phyloP scores from a whole-genome alignment of 176 grass and related monocot species.

The Triticum monococcum region DNA sequence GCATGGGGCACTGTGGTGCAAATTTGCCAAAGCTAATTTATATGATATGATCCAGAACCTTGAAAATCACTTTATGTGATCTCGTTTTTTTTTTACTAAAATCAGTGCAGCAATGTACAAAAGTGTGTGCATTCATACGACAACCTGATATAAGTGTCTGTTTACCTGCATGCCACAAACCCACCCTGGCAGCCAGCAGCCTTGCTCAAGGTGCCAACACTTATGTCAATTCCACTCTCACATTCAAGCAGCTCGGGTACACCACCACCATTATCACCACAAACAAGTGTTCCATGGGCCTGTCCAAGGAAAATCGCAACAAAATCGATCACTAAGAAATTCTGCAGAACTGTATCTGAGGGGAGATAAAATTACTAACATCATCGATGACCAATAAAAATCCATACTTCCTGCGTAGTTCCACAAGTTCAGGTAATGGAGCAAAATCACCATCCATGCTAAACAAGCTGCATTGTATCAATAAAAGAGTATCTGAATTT shows the following conservation, averaged over 20 bases:
- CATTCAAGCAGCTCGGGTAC: conserved; percentile 60
- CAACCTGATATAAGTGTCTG: neutral
- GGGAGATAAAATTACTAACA: conserved; percentile 53
- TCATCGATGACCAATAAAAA: conserved; percentile 95
- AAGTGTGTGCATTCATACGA: neutral
- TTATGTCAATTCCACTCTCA: conserved; percentile 85
- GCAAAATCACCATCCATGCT: conserved; percentile 98
- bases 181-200: conserved; percentile 81
- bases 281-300: conserved; percentile 94
- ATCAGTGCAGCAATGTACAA: neutral
- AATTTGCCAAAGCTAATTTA: conserved; percentile 1
- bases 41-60: neutral
- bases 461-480: conserved; percentile 69
- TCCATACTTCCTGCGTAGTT: conserved; percentile 66
- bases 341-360: neutral
- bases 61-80: neutral
- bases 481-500: conserved; percentile 26
- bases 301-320: conserved; percentile 32
- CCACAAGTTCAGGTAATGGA: conserved; percentile 67
- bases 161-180: conserved; percentile 88
- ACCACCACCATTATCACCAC: conserved; percentile 84
- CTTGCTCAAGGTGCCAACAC: conserved; percentile 88
- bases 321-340: conserved; percentile 17
- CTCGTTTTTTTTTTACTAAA: neutral
- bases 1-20: neutral